phyloP scores from a whole-genome alignment of 2,329 filamentous ascomycete species.

The Pyrenophora tritici-repentis region DNA sequence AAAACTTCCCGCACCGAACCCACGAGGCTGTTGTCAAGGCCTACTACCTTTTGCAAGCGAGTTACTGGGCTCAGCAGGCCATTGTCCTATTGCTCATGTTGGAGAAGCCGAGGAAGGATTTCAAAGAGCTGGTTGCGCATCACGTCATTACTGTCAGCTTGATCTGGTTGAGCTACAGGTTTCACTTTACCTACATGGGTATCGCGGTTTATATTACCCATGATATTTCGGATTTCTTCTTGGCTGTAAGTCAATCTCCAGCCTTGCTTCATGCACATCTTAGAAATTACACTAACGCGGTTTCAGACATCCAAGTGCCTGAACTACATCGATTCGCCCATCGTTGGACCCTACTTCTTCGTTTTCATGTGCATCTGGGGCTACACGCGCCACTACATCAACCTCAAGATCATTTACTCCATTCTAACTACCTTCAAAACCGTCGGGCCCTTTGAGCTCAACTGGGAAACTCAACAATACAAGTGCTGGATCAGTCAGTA shows the following conservation, averaged over 20 bases:
- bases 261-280: neutral
- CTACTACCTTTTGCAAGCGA: slow-evolving; percentile 92
- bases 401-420: slow-evolving; percentile 75
- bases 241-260: slow-evolving; percentile 68
- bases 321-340: slow-evolving; percentile 81
- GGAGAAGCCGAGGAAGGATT: slow-evolving; percentile 94
- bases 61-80: slow-evolving; percentile 94
- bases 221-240: slow-evolving; percentile 93
- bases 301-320: slow-evolving; percentile 82
- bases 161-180: slow-evolving; percentile 86
- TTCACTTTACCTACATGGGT: slow-evolving; percentile 96
- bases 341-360: slow-evolving; percentile 84
- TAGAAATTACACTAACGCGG: neutral
- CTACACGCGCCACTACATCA: slow-evolving; percentile 86
- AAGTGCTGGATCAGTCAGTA: slow-evolving; percentile 73
- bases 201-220: slow-evolving; percentile 92
- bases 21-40: slow-evolving; percentile 87
- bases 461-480: slow-evolving; percentile 78
- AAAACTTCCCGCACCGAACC: slow-evolving; percentile 79
- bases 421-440: slow-evolving; percentile 76
- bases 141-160: slow-evolving; percentile 86
- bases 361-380: slow-evolving; percentile 83
- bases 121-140: slow-evolving; percentile 88
- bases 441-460: slow-evolving; percentile 73
- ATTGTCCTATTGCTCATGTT: slow-evolving; percentile 84